phyloP scores from a whole-genome alignment of 768 basidiomycete species.

The Tephrocybe rancida region DNA sequence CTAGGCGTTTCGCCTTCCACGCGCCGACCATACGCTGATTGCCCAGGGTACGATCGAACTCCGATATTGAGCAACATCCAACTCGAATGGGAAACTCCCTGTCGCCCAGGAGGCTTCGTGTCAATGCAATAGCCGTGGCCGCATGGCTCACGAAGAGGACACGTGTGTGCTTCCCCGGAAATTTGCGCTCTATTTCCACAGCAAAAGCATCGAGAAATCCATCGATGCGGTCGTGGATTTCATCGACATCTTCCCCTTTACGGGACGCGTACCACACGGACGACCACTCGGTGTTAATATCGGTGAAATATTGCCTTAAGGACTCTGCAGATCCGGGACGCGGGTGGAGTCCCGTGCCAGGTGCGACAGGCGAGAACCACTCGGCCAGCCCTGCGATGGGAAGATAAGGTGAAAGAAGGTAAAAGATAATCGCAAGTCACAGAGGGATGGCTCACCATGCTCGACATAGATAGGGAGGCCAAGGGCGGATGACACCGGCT shows the following conservation, averaged over 20 bases:
- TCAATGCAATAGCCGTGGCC: slow-evolving; percentile 71
- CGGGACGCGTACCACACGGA: slow-evolving; percentile 72
- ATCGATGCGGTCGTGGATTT: slow-evolving; percentile 61
- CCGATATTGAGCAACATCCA: slow-evolving; percentile 78
- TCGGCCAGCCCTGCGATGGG: slow-evolving; percentile 59
- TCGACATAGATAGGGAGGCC: slow-evolving; percentile 75
- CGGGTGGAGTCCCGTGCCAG: slow-evolving; percentile 74
- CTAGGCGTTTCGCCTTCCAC: slow-evolving; percentile 52
- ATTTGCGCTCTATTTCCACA: slow-evolving; percentile 48
- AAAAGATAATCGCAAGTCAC: background rate
- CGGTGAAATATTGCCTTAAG: slow-evolving; percentile 56
- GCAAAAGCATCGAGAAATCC: slow-evolving; percentile 55
- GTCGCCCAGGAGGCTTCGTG: slow-evolving; percentile 58
- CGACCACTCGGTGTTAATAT: slow-evolving; percentile 65
- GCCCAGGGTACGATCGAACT: slow-evolving; percentile 41
- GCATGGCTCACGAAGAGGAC: slow-evolving; percentile 75
- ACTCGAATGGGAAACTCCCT: slow-evolving; percentile 55
- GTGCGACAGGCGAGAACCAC: slow-evolving; percentile 76
- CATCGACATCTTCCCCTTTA: slow-evolving; percentile 67
- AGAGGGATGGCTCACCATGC: slow-evolving; percentile 53
- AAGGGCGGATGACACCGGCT: slow-evolving; percentile 63
- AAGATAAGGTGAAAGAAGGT: no score
- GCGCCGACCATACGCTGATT: slow-evolving; percentile 32
- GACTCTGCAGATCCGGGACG: slow-evolving; percentile 61
- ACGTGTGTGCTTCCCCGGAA: slow-evolving; percentile 43